Evolutionary conservation across 2,329 filamentous ascomycete species (phyloP), one percentile per base, ranked within the genome.

Genomic region (Hypoxylon sp.): DNA sequence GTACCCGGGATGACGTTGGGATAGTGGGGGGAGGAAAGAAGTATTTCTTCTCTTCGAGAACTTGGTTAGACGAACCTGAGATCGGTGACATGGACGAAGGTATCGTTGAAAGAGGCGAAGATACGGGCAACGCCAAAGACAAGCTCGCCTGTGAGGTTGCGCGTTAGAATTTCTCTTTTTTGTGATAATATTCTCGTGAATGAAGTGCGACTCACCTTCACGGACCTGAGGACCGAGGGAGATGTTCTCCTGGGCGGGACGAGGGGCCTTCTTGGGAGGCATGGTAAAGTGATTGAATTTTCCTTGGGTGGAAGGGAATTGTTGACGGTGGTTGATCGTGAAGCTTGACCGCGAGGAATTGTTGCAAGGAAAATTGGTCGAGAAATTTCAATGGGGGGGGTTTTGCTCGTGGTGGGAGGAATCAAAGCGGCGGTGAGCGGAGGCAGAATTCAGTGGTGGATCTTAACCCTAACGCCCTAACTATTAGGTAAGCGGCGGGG

Each of bases 51-150:
- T 54, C 55, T 55, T 67, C 67, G 42, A 62, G 58, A 60, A 48
- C 55, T 56, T 43, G 20, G 49, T 61, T 66, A 69, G 74, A 85
- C 86, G 78, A 81, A 92, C 89, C 84, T 88, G 80, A 99, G 92
- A 96, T 98, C 95, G 85, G 95, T 99, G 78, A 99, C 92, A 85
- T 99, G 95, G 79, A 99, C 95, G 84, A 92, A 92, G 78, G 89
- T 92, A 76, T 92, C 90, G 83, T 92, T 92, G 87, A 92, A 92
- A 69, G 91, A 96, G 75, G 93, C 93, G 82, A 97, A 95, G 85
- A 97, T 97, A 80, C 93, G 91, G 79, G 93, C 93, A 83, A 97
- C 93, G 80, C 93, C 93, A 80, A 97, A 97, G 80, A 97, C 92
- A 80, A 96, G 91, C 84, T 96, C 92, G 83, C 92, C 92, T 94